Conservation (phyloP, 495 filamentous ascomycete species). For the Tuber aestivum region DNA sequence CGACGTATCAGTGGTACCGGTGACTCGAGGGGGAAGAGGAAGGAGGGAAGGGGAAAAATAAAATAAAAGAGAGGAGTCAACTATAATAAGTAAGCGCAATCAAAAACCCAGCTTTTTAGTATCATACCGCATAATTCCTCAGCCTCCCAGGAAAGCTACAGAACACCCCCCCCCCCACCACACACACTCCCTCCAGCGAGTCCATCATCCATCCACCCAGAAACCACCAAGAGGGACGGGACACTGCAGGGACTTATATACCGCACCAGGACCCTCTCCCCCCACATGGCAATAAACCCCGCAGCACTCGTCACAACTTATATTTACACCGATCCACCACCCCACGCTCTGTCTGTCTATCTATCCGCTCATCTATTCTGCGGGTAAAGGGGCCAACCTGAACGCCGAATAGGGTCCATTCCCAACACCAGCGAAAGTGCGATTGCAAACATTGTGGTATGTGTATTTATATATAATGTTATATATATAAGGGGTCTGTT, state of each 20-base stretch:
- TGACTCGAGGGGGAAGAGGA: background rate
- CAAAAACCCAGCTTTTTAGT: background rate
- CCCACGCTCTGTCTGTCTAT: background rate
- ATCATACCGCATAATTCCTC: background rate
- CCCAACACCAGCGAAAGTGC: background rate
- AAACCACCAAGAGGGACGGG: background rate
- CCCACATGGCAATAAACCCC: background rate
- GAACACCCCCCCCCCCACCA: background rate
- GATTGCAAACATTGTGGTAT: background rate
- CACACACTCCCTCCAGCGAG: background rate
- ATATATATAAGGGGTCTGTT: background rate
- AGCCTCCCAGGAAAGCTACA: background rate
- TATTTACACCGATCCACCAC: background rate
- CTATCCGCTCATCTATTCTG: background rate
- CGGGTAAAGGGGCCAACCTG: background rate
- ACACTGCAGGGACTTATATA: background rate
- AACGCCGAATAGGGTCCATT: background rate
- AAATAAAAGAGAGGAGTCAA: background rate
- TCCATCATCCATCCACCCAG: background rate
- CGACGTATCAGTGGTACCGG: slow-evolving; percentile 1
- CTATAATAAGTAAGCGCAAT: background rate
- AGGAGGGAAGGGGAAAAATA: background rate
- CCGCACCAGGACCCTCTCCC: slow-evolving; percentile 1
- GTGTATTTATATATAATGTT: background rate
- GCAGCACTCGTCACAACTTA: background rate